These are phyloP conservation scores for Grigorovia yakushimaensis DNA, from an alignment of 805 yeast species.

Conservation along the genomic window DNA sequence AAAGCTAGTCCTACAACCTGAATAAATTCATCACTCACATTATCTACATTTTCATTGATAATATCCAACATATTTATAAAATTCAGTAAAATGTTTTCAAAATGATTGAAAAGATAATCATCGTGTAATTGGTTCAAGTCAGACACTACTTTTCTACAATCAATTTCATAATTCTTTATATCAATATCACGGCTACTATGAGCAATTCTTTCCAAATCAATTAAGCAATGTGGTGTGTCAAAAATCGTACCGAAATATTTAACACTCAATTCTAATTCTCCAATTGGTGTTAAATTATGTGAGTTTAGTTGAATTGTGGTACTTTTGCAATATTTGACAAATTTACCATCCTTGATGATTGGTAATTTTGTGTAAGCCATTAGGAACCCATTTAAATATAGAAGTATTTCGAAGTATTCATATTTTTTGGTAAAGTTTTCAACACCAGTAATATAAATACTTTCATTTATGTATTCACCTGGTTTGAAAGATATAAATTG, in stretches of 20 bases:
- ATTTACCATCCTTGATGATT: constrained; percentile 38
- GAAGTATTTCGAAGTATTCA: constrained; percentile 45
- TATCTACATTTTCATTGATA: not conserved
- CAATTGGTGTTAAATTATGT: constrained; percentile 35
- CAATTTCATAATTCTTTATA: constrained; percentile 29
- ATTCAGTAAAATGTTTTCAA: constrained; percentile 41
- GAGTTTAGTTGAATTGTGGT: constrained; percentile 36
- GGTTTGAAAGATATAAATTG: constrained; percentile 63
- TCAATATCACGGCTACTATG: constrained; percentile 4
- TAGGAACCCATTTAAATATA: constrained; percentile 54
- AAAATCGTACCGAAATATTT: constrained; percentile 61
- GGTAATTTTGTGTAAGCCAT: constrained; percentile 49
- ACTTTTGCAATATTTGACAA: constrained; percentile 40
- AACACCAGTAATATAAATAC: constrained; percentile 53
- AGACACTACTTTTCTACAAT: constrained; percentile 38
- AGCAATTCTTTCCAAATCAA: constrained; percentile 45
- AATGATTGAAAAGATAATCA: constrained; percentile 45
- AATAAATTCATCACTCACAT: not conserved
- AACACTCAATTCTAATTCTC: constrained; percentile 42
- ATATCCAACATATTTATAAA: not conserved
- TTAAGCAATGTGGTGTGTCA: constrained; percentile 49
- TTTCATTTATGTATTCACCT: constrained; percentile 64
- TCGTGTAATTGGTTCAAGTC: constrained; percentile 46
- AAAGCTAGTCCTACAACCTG: not conserved
- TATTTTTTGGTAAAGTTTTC: constrained; percentile 34